These are phyloP conservation scores for Ruellia speciosa DNA, from an alignment of 305 asterid species.

Conservation along the genomic window DNA sequence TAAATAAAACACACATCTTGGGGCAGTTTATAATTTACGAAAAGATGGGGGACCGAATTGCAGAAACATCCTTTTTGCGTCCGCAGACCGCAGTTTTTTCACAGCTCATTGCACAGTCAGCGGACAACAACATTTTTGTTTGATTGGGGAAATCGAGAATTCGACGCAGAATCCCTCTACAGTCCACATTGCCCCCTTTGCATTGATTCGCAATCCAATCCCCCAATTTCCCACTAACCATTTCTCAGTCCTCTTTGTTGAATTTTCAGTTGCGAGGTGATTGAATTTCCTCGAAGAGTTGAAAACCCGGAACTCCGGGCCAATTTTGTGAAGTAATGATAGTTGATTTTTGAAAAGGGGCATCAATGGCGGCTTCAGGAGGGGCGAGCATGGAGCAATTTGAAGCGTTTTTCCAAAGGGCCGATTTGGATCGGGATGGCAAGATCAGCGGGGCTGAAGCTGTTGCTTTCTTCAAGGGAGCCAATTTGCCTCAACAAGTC, in stretches of 20 bases:
- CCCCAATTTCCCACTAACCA: not conserved
- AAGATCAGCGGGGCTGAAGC: not conserved
- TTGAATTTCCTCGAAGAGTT: not conserved
- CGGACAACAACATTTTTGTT: not conserved
- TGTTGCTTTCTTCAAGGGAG: not conserved
- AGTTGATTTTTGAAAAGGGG: not conserved
- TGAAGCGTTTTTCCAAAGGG: not conserved
- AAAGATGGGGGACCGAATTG: not conserved
- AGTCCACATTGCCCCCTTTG: not conserved
- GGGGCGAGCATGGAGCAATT: not conserved
- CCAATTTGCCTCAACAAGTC: not conserved
- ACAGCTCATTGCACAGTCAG: not conserved
- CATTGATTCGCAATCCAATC: not conserved
- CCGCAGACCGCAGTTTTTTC: not conserved
- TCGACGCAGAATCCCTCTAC: not conserved
- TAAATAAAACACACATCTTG: not conserved
- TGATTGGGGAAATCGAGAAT: not conserved
- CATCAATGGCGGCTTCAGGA: not conserved
- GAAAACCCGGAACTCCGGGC: not conserved
- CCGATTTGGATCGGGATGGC: conserved; percentile 3
- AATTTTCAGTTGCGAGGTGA: not conserved
- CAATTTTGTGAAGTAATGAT: not conserved
- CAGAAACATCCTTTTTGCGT: not conserved
- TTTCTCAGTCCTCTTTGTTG: not conserved
- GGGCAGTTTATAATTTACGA: no score